Conservation (phyloP, 2,329 filamentous ascomycete genomes). For the Cladophialophora bantiana region DNA sequence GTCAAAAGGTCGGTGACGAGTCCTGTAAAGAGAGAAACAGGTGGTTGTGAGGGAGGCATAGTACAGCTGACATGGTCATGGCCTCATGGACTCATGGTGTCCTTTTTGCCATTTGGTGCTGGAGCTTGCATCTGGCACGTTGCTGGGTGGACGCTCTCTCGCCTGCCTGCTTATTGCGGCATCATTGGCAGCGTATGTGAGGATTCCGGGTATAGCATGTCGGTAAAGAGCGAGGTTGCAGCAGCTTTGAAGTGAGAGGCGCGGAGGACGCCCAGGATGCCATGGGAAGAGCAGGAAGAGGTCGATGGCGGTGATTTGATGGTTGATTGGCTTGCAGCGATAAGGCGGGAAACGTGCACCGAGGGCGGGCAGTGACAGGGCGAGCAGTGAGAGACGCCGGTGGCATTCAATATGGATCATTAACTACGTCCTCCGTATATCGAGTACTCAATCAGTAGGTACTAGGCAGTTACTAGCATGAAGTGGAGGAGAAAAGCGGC, state of each 20-base stretch:
- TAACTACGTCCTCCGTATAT: not conserved
- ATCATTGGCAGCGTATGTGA: not conserved
- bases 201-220: not conserved
- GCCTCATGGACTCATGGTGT: not conserved
- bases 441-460: not conserved
- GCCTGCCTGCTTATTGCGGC: not conserved
- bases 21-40: conserved; percentile 10
- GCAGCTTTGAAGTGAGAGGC: not conserved
- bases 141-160: not conserved
- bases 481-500: not conserved
- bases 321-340: not conserved
- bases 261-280: not conserved
- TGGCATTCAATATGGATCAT: not conserved
- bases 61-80: conserved; percentile 11
- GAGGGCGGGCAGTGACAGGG: not conserved
- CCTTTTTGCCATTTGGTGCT: not conserved
- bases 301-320: not conserved
- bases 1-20: conserved; percentile 21
- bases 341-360: not conserved
- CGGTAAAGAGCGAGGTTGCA: not conserved
- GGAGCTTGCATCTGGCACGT: not conserved
- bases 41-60: conserved; percentile 14
- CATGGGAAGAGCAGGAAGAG: not conserved
- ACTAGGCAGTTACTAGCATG: not conserved
- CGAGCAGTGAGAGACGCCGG: not conserved